phyloP scores from a whole-genome alignment of 2,329 filamentous ascomycete genomes.

The Akanthomyces dipterigenus region DNA sequence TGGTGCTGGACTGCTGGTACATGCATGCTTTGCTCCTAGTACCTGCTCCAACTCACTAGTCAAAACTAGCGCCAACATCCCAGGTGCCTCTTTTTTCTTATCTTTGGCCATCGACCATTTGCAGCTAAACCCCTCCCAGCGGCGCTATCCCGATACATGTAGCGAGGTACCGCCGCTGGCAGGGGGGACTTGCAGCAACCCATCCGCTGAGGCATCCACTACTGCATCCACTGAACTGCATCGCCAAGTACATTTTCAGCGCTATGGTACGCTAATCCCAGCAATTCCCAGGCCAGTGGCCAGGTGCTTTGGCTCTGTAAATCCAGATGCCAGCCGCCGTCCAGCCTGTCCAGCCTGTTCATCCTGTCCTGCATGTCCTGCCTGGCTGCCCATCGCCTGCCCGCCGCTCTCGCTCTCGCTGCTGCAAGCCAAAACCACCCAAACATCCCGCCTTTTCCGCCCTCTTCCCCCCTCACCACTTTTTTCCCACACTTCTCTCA shows the following conservation, averaged over 20 bases:
- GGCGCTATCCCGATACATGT: neutral
- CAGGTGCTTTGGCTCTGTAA: neutral
- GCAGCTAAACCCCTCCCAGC: neutral
- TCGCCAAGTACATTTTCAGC: conserved; percentile 4
- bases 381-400: neutral
- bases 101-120: neutral
- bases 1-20: neutral
- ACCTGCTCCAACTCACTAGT: too few species aligned
- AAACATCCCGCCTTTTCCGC: conserved; percentile 10
- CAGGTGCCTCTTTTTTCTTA: neutral
- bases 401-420: neutral
- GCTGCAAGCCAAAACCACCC: conserved; percentile 2
- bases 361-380: too few species aligned
- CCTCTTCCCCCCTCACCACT: conserved; percentile 4
- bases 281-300: neutral
- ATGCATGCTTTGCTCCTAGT: neutral
- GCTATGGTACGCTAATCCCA: neutral
- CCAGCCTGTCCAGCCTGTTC: too few species aligned
- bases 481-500: neutral
- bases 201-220: neutral
- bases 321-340: too few species aligned
- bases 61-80: too few species aligned
- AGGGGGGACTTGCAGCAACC: neutral
- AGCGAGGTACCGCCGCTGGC: neutral
- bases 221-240: conserved; percentile 9